These are phyloP conservation scores for Leishmania braziliensis DNA, from an alignment of 208 protist species.

Conservation along the genomic window DNA sequence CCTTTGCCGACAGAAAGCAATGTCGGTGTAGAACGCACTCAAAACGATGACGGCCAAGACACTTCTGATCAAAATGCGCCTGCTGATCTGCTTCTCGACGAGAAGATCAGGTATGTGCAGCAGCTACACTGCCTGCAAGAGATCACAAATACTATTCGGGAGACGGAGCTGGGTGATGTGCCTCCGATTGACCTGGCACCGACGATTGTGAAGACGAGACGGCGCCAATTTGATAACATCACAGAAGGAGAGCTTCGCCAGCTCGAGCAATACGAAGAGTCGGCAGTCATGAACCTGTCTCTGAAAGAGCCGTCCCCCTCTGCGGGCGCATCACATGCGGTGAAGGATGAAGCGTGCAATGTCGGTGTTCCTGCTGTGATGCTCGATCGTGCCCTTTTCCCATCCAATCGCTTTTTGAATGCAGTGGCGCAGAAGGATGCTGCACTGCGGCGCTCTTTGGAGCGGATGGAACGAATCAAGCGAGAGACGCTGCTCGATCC, in stretches of 20 bases:
- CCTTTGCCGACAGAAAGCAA: background rate
- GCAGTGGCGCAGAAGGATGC: slow-evolving; percentile 51
- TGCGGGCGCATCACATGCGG: background rate
- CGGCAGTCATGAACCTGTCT: slow-evolving; percentile 14
- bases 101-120: slow-evolving; percentile 41
- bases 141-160: slow-evolving; percentile 40
- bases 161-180: slow-evolving; percentile 25
- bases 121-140: slow-evolving; percentile 47
- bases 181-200: slow-evolving; percentile 67
- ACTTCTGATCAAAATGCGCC: background rate
- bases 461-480: slow-evolving; percentile 75
- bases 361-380: slow-evolving; percentile 27
- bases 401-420: slow-evolving; percentile 72
- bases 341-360: background rate
- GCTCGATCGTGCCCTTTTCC: slow-evolving; percentile 64
- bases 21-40: background rate
- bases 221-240: slow-evolving; percentile 53
- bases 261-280: slow-evolving; percentile 71
- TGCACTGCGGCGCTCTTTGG: slow-evolving; percentile 43
- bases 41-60: background rate
- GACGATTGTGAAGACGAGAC: slow-evolving; percentile 52
- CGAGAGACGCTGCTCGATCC: slow-evolving; percentile 69
- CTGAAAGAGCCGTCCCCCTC: background rate
- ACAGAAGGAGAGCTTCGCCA: slow-evolving; percentile 55
- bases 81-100: slow-evolving; percentile 26